Evolutionary conservation across 2,329 filamentous ascomycete species (phyloP), one percentile per base, ranked within the genome.

Genomic region (Ascosphaera pollenicola): DNA sequence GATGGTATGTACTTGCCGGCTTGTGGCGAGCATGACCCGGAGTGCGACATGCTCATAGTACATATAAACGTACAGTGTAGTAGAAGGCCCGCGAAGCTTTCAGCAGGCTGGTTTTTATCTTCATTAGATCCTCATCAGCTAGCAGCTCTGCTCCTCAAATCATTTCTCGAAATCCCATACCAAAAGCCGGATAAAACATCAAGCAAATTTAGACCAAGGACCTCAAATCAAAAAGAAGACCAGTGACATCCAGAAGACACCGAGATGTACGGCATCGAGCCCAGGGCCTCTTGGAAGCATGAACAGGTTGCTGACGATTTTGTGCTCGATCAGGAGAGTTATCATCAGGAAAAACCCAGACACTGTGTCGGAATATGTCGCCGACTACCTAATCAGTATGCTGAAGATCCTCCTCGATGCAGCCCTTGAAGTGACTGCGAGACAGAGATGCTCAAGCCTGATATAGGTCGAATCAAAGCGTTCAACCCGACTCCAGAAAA

Each of bases 381-480:
- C 80, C 44, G 75, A 81, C 56, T 84, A 87, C 59, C 77, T 89
- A 49, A 73, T 85, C 58, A 66, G 72, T 75, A 60, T 48, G 64
- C 46, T 31, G 30, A 37, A 43, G 41, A 35, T 19, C 6, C 15
- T 11, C 17, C 21, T 44, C 70, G 72, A 73, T 49, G 62, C 70
- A 45, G 83, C 78, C 56, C n/a, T n/a, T n/a, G n/a, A n/a, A n/a
- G n/a, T n/a, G n/a, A n/a, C n/a, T n/a, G n/a, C n/a, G n/a, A n/a
- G 64, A 66, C 37, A 77, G 78, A 38, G 75, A 73, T 8, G 59
- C 72, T 30, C 59, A 71, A 46, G 69, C 70, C 48, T 78, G 76
- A 3, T 83, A 83, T 50, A 76, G 76, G 79, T 49, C 75, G 80
- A 48, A 87, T 89, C 64, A 79, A 77, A 50, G 62, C 71, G 43